phyloP scores from a whole-genome alignment of 352 stramenopile genomes.

The Phytopythium vexans region DNA sequence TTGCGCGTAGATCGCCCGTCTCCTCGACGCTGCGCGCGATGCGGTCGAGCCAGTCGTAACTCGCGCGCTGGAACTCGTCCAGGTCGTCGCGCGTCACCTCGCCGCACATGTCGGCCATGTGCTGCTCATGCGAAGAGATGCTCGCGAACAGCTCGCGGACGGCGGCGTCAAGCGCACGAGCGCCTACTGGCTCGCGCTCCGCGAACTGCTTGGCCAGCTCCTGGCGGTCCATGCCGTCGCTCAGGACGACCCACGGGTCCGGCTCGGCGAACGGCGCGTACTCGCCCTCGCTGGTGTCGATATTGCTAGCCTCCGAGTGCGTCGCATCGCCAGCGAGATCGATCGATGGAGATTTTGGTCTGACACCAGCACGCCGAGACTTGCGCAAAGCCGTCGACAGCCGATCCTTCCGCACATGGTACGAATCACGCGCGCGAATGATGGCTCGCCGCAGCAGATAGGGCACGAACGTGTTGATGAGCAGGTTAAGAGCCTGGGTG shows the following conservation, averaged over 20 bases:
- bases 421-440: constrained; percentile 43
- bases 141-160: constrained; percentile 33
- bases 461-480: constrained; percentile 67
- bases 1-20: constrained; percentile 18
- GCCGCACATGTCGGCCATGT: constrained; percentile 51
- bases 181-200: constrained; percentile 32
- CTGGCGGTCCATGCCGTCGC: constrained; percentile 24
- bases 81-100: constrained; percentile 32
- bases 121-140: constrained; percentile 42
- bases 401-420: constrained; percentile 50
- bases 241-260: constrained; percentile 27
- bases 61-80: constrained; percentile 44
- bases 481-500: constrained; percentile 60
- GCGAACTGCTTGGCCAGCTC: constrained; percentile 30
- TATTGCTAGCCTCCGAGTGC: not conserved
- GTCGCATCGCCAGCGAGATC: not conserved
- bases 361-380: not conserved
- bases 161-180: constrained; percentile 30
- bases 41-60: constrained; percentile 57
- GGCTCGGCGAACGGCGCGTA: constrained; percentile 15
- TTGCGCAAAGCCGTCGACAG: constrained; percentile 23
- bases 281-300: constrained; percentile 1
- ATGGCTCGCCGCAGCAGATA: constrained; percentile 46
- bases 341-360: not conserved
- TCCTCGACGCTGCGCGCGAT: constrained; percentile 41